Evolutionary conservation across 2,329 filamentous ascomycete genomes (phyloP), one percentile per base, ranked within the genome.

Genomic region (Aspergillus sp.): DNA sequence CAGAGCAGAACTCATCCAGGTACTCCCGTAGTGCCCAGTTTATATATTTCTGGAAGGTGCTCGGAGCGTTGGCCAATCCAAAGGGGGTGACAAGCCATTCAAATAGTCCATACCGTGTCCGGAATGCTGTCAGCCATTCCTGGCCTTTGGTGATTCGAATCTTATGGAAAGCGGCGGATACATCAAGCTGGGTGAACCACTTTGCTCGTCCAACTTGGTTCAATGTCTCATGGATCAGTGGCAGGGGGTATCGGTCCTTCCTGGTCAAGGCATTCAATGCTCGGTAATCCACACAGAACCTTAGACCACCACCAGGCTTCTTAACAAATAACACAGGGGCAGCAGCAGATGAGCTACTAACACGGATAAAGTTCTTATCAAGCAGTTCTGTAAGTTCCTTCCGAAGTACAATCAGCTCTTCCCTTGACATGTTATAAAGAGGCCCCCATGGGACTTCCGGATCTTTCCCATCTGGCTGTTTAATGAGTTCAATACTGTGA

Each of bases 71-170:
- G 0, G 47, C 44, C 3, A 68, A 31, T 3, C 69, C 53, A 63
- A 74, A 72, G 17, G 1, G 60, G 61, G 66, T 70, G 1, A 73
- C 62, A 19, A 58, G n/a, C 31, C 68, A 73, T 50, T 74, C 53
- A 56, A 63, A 73, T 1, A 66, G 57, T 14, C 64, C 57, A 51
- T 64, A 72, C 27, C 55, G 31, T 2, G 49, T 66, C 2, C 41
- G 12, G 35, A 68, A 68, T 3, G 39, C 52, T 1, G 49, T 59
- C 19, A 46, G 45, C 57, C 37, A 59, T 31, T 59, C 44, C 6
- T 47, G 7, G 14, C 21, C 24, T 17, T 27, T n/a, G 3, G 6
- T n/a, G 11, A 47, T 47, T 5, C 23, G 7, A 19, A 47, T 47
- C 44, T 47, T 47, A 7, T 47, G 11, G 14, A 47, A 47, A 1